These are phyloP conservation scores for Plenodomus tracheiphilus DNA, from an alignment of 2,329 filamentous ascomycete genomes.

Conservation along the genomic window DNA sequence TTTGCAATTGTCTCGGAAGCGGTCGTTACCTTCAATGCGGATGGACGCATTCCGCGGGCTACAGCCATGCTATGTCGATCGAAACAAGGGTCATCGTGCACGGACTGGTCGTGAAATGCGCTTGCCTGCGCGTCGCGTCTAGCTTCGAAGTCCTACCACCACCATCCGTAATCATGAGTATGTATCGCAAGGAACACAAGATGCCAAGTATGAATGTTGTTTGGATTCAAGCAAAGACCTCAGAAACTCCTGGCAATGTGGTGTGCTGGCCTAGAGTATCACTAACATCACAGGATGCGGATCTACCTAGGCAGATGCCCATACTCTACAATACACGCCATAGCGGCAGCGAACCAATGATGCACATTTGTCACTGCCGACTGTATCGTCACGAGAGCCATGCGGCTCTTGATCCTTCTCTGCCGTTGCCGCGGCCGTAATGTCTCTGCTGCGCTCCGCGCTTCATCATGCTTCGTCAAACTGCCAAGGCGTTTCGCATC, in stretches of 20 bases:
- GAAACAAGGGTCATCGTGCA: neutral
- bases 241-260: too few species aligned
- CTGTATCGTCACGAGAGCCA: neutral
- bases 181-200: too few species aligned
- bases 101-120: neutral
- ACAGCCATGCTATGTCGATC: neutral
- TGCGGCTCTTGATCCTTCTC: constrained; percentile 6
- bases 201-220: neutral
- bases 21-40: neutral
- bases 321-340: too few species aligned
- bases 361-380: neutral
- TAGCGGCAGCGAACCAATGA: too few species aligned
- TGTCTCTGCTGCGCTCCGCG: constrained; percentile 26
- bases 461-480: constrained; percentile 27
- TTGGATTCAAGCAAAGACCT: neutral
- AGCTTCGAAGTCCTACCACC: neutral
- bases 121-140: neutral
- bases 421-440: constrained; percentile 3
- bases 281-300: too few species aligned
- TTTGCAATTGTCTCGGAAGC: neutral
- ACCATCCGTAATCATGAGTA: too few species aligned
- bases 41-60: neutral
- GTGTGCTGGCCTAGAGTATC: too few species aligned
- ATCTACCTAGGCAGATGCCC: too few species aligned
- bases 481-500: constrained; percentile 33